Base-by-base conservation (phyloP, 495 filamentous ascomycete species). In the Oleoguttula mirabilis region DNA sequence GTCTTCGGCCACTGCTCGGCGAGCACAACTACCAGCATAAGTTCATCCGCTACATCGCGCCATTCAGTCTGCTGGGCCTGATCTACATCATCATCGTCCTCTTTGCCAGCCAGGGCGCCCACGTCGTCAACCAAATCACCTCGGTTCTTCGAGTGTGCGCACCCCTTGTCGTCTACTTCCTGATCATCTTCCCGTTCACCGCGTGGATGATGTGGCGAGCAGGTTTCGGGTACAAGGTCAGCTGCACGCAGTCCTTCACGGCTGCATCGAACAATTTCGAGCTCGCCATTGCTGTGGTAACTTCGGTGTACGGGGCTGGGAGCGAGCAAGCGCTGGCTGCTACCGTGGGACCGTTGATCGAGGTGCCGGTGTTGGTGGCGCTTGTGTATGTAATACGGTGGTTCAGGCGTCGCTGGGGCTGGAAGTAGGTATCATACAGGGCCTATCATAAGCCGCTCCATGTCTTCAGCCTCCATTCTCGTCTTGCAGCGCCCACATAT, bases 231-330 rank as follows among this genome's bases (percentile, higher is more conserved):
- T 94, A 94, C 55, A 64, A 62, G 33, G 54, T 87, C 2, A 71
- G 73, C 1, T 70, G 72, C 10, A 93, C 88, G 10, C 88, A 94
- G 64, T 84, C 83, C 52, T 90, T 94, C 51, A 94, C 88, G 0
- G 88, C 88, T 4, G 88, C 88, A 3, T 94, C 86, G 58, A 95
- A 95, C 49, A 94, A 94, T 54, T 94, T 95, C 53, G 88, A 94
- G 66, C 61, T 94, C 14, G 88, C 88, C 0, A 93, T 95, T 62
- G 88, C 88, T 1, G 87, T 95, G 2, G 87, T 84, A 2, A 77
- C 94, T 3, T 84, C 86, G 3, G 77, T 79, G 2, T 94, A 80
- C 64, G 88, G 88, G 0, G 71, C 81, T 1, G 62, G 77, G 21
- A 85, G 80, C 51, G 80, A 88, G 32, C 83, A 94, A 56, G 88